A percentile compares a stretch with the other conserved stretches of the same genome.
Evolutionary conservation across 257 asterid species (phyloP).

Genomic region (Mitragyna speciosa): DNA sequence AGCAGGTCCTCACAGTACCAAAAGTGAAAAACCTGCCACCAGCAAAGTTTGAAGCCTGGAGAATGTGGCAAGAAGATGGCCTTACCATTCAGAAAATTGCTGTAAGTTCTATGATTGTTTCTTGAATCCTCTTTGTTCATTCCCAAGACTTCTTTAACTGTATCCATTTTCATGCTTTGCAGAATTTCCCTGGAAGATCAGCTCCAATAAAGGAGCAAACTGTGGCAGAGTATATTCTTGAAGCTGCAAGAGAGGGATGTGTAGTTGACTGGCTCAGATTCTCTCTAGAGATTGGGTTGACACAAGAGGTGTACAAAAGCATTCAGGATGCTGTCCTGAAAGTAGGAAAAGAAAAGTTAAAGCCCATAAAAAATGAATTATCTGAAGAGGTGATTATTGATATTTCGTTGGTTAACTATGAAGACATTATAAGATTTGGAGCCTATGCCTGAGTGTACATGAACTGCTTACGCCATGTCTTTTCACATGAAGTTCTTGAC

Average conservation of each 20-base stretch:
- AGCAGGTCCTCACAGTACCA: slow-evolving; percentile 31
- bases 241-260: slow-evolving; percentile 77
- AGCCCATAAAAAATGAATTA: slow-evolving; percentile 80
- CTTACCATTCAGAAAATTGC: slow-evolving; percentile 59
- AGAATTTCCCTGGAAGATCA: slow-evolving; percentile 79
- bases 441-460: neutral
- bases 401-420: slow-evolving; percentile 3
- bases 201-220: slow-evolving; percentile 85
- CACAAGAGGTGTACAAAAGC: slow-evolving; percentile 41
- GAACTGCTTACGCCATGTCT: neutral
- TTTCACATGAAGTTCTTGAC: neutral
- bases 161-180: slow-evolving; percentile 13
- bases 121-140: neutral
- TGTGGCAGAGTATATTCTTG: slow-evolving; percentile 65
- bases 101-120: slow-evolving; percentile 44
- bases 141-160: slow-evolving; percentile 2
- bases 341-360: slow-evolving; percentile 80
- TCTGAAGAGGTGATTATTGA: slow-evolving; percentile 73
- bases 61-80: slow-evolving; percentile 88
- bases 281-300: slow-evolving; percentile 61
- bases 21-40: slow-evolving; percentile 47
- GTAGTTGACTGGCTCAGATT: slow-evolving; percentile 71
- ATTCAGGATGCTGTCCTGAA: slow-evolving; percentile 51
- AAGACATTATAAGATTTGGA: neutral
- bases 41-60: slow-evolving; percentile 90